Conservation (phyloP, 108 stramenopile species). For the Chaetoceros muelleri region DNA sequence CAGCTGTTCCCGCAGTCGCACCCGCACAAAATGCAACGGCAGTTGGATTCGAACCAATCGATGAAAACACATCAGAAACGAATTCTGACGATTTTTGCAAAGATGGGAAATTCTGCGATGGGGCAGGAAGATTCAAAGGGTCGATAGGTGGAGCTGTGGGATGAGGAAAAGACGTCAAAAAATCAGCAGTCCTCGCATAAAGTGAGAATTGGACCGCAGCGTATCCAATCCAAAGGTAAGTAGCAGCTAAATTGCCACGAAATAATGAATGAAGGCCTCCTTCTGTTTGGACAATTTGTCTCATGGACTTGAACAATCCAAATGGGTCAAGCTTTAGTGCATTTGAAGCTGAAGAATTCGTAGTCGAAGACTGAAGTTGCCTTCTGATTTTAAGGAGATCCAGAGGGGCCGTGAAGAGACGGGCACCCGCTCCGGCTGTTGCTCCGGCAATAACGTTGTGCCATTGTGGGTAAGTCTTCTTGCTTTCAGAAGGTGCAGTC, state of each 20-base stretch:
- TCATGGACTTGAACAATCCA: conserved; percentile 10
- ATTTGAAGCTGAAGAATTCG: conserved; percentile 12
- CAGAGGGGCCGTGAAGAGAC: conserved; percentile 77
- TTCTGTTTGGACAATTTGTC: conserved; percentile 49
- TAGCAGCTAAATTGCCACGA: conserved; percentile 88
- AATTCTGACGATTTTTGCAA: background rate
- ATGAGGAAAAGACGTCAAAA: background rate
- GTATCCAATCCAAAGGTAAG: conserved; percentile 88
- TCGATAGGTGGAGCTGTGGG: background rate
- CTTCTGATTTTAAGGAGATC: conserved; percentile 87
- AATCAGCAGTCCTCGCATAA: conserved; percentile 35
- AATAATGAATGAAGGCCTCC: conserved; percentile 68
- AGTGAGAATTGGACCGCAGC: conserved; percentile 81
- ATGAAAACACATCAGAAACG: background rate
- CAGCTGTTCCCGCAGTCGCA: conserved; percentile 63
- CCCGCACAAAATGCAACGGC: conserved; percentile 60
- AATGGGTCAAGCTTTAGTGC: conserved; percentile 9
- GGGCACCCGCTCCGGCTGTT: conserved; percentile 40
- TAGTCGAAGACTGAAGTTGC: conserved; percentile 39
- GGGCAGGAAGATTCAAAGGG: background rate
- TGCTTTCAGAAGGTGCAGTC: background rate
- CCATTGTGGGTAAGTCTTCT: conserved; percentile 16
- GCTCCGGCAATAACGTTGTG: conserved; percentile 47
- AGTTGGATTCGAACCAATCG: conserved; percentile 6
- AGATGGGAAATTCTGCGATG: background rate